A percentile compares a stretch with the other conserved stretches of the same genome.
Evolutionary conservation across 2,329 filamentous ascomycete species (phyloP).

Genomic region (Ophiocordyceps australis): DNA sequence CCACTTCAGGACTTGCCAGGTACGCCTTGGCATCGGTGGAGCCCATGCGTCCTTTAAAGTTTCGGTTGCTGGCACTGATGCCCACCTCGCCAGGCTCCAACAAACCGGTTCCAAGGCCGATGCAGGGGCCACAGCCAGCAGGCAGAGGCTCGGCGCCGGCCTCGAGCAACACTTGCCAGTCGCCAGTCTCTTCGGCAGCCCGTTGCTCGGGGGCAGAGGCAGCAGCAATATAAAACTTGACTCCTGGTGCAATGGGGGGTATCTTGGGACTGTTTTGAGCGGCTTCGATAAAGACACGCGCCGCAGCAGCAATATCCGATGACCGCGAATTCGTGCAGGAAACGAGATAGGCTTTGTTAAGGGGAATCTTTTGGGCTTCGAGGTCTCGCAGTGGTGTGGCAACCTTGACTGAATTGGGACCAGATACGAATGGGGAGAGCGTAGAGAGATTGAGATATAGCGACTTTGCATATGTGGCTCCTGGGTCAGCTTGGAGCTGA

Average conservation of each 20-base stretch:
- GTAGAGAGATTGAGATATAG: slow-evolving; percentile 71
- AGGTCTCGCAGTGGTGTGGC: slow-evolving; percentile 62
- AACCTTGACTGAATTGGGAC: slow-evolving; percentile 83
- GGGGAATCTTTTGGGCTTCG: slow-evolving; percentile 51
- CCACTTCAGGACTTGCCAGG: slow-evolving; percentile 75
- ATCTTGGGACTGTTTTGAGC: slow-evolving; percentile 41
- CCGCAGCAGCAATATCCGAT: slow-evolving; percentile 68
- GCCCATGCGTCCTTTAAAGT: slow-evolving; percentile 87
- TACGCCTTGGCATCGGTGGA: slow-evolving; percentile 50
- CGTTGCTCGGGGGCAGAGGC: slow-evolving; percentile 63
- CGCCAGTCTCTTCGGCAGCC: slow-evolving; percentile 56
- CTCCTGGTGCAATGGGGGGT: slow-evolving; percentile 54
- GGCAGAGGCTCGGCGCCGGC: slow-evolving; percentile 26
- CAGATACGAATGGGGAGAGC: slow-evolving; percentile 66
- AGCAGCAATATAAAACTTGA: slow-evolving; percentile 77
- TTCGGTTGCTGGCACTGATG: slow-evolving; percentile 69
- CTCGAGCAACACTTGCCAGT: slow-evolving; percentile 53
- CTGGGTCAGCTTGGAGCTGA: slow-evolving; percentile 51
- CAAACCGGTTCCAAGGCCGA: slow-evolving; percentile 62
- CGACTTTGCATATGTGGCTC: slow-evolving; percentile 66
- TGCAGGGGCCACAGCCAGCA: slow-evolving; percentile 67
- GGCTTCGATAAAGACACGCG: slow-evolving; percentile 66
- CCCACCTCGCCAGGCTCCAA: slow-evolving; percentile 75
- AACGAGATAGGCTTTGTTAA: slow-evolving; percentile 75
- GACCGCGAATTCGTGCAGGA: slow-evolving; percentile 77